Conservation (phyloP, 2,329 filamentous ascomycete genomes). For the Hawksworthiomyces lignivorus region DNA sequence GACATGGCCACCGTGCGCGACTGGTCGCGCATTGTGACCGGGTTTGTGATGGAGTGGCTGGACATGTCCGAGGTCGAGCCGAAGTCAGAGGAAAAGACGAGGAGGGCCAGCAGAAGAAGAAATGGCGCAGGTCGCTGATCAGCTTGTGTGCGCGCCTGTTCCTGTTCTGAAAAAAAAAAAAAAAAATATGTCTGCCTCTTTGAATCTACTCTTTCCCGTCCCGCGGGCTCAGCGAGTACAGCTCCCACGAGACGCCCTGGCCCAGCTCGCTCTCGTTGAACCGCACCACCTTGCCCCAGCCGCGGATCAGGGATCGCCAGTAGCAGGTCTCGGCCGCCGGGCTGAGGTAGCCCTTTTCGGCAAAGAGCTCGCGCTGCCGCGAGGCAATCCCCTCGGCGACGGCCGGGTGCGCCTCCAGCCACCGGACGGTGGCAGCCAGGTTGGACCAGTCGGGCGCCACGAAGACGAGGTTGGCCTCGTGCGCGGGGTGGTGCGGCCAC, state of each 20-base stretch:
- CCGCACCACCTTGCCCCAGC: constrained; percentile 31
- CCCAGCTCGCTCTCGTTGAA: constrained; percentile 21
- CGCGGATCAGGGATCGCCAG: constrained; percentile 37
- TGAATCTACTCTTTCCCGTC: too few relatives aligned
- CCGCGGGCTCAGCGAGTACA: neutral
- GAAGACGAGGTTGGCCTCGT: constrained; percentile 34
- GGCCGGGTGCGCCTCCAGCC: constrained; percentile 30
- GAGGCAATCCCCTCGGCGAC: constrained; percentile 33
- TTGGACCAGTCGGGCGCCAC: constrained; percentile 39
- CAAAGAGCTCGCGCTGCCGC: constrained; percentile 31
- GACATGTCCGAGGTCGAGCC: constrained; percentile 47
- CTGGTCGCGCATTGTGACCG: constrained; percentile 66
- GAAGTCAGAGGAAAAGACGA: too few relatives aligned
- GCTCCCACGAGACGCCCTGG: constrained; percentile 13
- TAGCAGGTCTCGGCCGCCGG: constrained; percentile 39
- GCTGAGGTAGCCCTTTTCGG: constrained; percentile 31
- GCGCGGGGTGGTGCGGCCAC: constrained; percentile 27
- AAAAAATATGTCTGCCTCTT: neutral
- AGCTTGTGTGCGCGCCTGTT: too few relatives aligned
- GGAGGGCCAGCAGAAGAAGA: too few relatives aligned
- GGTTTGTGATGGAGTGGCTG: constrained; percentile 73
- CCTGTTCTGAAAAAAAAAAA: too few relatives aligned
- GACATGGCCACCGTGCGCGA: constrained; percentile 66
- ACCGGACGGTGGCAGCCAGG: constrained; percentile 31
- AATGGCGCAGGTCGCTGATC: too few relatives aligned